Evolutionary conservation across 139 green algal genomes (phyloP).

Genomic region (Gonium pectorale): DNA sequence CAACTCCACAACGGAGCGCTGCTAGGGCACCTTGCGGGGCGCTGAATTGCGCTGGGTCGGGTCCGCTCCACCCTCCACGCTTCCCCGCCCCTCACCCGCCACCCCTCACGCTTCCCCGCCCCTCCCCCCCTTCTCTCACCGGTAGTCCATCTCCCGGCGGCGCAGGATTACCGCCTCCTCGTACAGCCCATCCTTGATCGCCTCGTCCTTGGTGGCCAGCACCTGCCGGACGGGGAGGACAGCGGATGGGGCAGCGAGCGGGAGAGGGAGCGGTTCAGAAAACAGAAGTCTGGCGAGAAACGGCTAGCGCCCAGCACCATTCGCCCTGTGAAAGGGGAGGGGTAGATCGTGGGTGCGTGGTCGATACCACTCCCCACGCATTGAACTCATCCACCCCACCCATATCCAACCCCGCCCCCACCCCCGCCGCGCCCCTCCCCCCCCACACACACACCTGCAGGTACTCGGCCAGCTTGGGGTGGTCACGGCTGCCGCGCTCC

Average conservation of each 20-base stretch:
- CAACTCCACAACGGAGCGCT: too few species aligned
- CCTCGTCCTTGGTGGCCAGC: constrained; percentile 83
- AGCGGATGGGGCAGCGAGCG: neutral
- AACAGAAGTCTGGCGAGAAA: too few species aligned
- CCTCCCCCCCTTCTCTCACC: neutral
- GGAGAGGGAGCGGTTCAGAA: neutral
- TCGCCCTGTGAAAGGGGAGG: too few species aligned
- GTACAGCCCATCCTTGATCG: constrained; percentile 78
- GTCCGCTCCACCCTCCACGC: neutral
- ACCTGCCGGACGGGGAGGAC: constrained; percentile 62
- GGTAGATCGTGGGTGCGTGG: too few species aligned
- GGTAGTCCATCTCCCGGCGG: constrained; percentile 57
- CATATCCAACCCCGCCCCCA: neutral
- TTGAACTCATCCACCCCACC: too few species aligned
- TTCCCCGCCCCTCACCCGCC: neutral
- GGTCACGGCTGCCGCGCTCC: neutral
- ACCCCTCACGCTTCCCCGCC: constrained; percentile 23
- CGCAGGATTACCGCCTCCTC: constrained; percentile 90
- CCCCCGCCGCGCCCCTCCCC: neutral
- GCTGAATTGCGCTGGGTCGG: too few species aligned
- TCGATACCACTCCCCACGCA: too few species aligned
- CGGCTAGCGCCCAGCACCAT: too few species aligned
- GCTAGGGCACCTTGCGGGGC: too few species aligned
- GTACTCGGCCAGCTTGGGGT: constrained; percentile 55
- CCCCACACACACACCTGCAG: constrained; percentile 54